A percentile compares a stretch with the other conserved stretches of the same genome.
phyloP scores from a whole-genome alignment of 306 rosid species.

The Morella rubra region DNA sequence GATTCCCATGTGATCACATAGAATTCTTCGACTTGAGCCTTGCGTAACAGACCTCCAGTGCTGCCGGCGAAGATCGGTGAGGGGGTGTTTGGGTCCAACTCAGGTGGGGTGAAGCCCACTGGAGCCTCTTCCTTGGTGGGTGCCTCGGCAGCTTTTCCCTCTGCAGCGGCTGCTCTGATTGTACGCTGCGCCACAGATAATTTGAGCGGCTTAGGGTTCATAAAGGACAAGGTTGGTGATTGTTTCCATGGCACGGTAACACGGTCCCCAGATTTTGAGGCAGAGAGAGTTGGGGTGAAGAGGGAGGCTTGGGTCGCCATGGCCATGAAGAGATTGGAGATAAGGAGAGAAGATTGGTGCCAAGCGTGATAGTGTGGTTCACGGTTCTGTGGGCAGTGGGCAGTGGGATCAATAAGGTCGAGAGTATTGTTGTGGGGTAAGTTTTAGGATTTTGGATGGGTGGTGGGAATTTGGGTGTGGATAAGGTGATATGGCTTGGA shows the following conservation, averaged over 20 bases:
- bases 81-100: constrained; percentile 87
- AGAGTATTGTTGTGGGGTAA: constrained; percentile 3
- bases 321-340: constrained; percentile 45
- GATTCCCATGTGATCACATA: constrained; percentile 95
- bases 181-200: constrained; percentile 30
- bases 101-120: constrained; percentile 87
- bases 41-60: constrained; percentile 85
- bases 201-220: constrained; percentile 45
- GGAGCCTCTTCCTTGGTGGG: constrained; percentile 55
- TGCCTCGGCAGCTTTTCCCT: constrained; percentile 33
- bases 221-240: constrained; percentile 49
- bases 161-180: constrained; percentile 40
- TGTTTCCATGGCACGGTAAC: constrained; percentile 63
- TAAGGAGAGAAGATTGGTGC: not conserved
- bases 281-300: constrained; percentile 61
- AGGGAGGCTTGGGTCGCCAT: constrained; percentile 90
- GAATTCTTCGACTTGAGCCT: constrained; percentile 96
- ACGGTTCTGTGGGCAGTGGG: constrained; percentile 1
- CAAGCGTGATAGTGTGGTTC: not conserved
- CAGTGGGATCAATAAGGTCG: not conserved
- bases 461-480: constrained; percentile 43
- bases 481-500: constrained; percentile 55
- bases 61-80: constrained; percentile 94
- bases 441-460: constrained; percentile 38
- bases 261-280: constrained; percentile 39